Evolutionary conservation across 371 early-diverging fungal species (phyloP).

Genomic region (Mucor circinelloides): DNA sequence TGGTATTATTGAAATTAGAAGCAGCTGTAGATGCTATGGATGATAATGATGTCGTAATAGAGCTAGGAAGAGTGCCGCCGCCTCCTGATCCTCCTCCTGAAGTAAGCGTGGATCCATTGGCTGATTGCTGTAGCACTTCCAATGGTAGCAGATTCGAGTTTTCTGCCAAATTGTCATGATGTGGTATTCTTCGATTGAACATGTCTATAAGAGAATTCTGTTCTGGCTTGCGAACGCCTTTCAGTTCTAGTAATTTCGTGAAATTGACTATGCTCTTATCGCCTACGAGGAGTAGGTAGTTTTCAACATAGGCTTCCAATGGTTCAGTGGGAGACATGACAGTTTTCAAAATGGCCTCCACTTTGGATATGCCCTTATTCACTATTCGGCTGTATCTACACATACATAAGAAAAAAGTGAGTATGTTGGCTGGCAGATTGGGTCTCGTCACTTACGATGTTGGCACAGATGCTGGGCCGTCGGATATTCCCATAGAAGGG

Average conservation of each 20-base stretch:
- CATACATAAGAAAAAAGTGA: no score
- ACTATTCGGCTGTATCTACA: slow-evolving; percentile 79
- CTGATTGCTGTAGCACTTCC: not conserved
- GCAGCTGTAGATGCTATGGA: slow-evolving; percentile 49
- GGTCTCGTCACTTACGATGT: slow-evolving; percentile 49
- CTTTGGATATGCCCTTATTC: slow-evolving; percentile 73
- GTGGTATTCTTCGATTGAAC: slow-evolving; percentile 47
- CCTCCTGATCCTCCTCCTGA: not conserved
- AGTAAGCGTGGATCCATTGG: not conserved
- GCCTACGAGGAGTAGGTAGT: slow-evolving; percentile 83
- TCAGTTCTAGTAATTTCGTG: slow-evolving; percentile 82
- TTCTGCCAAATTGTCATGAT: slow-evolving; percentile 32
- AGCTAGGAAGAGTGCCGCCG: slow-evolving; percentile 30
- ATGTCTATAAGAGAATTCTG: slow-evolving; percentile 57
- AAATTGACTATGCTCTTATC: slow-evolving; percentile 71
- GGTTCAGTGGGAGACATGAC: slow-evolving; percentile 89
- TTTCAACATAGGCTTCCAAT: slow-evolving; percentile 79
- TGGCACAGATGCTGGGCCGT: slow-evolving; percentile 53
- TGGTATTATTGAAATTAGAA: slow-evolving; percentile 36
- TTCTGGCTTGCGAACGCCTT: slow-evolving; percentile 66
- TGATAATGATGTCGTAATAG: slow-evolving; percentile 44
- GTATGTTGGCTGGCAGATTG: not conserved
- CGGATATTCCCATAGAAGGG: slow-evolving; percentile 59
- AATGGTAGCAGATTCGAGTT: slow-evolving; percentile 42
- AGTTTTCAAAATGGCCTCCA: slow-evolving; percentile 88